phyloP scores from a whole-genome alignment of 1,284 basidiomycete genomes.

The Trametes sp. region DNA sequence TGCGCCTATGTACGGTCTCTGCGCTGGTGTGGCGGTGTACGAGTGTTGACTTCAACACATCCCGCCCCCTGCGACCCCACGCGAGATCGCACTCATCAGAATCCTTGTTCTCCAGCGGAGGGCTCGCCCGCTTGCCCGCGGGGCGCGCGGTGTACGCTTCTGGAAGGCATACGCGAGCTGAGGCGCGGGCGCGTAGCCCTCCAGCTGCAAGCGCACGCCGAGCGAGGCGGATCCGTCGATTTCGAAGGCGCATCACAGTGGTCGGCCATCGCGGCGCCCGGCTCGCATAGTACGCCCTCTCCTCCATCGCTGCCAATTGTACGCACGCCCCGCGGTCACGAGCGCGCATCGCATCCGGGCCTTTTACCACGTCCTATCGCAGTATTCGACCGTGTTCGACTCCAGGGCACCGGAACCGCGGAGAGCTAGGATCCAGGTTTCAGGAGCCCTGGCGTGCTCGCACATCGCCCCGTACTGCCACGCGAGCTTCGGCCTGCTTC shows the following conservation, averaged over 20 bases:
- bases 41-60: background rate
- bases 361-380: slow-evolving; percentile 10
- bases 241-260: slow-evolving; percentile 23
- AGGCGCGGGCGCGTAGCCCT: background rate
- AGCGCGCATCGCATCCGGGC: slow-evolving; percentile 9
- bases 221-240: slow-evolving; percentile 13
- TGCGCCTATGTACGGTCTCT: background rate
- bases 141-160: background rate
- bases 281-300: background rate
- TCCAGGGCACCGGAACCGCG: background rate
- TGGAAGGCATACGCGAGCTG: background rate
- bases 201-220: too few relatives aligned
- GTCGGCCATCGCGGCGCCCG: slow-evolving; percentile 22
- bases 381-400: background rate
- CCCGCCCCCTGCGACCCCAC: background rate
- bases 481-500: background rate
- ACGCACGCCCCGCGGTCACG: background rate
- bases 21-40: background rate
- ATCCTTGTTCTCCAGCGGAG: background rate
- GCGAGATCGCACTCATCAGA: background rate
- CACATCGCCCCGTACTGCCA: background rate
- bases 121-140: background rate
- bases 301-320: background rate
- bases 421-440: background rate
- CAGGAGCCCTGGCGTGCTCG: background rate